phyloP scores from a whole-genome alignment of 805 yeast species.

The Saccharomycopsis selenospora region DNA sequence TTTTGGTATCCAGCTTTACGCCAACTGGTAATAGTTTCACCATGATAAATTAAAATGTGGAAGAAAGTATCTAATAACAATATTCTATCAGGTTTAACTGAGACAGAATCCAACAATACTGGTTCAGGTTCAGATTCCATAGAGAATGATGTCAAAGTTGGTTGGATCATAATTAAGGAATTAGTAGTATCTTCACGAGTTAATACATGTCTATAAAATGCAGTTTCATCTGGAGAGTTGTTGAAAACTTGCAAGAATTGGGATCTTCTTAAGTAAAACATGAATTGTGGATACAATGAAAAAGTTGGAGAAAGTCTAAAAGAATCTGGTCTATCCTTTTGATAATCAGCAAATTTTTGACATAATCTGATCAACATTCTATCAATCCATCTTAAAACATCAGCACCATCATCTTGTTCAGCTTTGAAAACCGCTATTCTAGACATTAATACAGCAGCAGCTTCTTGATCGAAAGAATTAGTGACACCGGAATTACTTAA shows the following conservation, averaged over 20 bases:
- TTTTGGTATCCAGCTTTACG: conserved; percentile 57
- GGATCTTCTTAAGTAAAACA: conserved; percentile 61
- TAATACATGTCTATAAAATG: conserved; percentile 55
- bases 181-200: conserved; percentile 54
- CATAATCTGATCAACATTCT: conserved; percentile 40
- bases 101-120: conserved; percentile 55
- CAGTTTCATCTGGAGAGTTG: conserved; percentile 67
- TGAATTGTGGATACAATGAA: conserved; percentile 56
- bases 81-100: conserved; percentile 50
- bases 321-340: conserved; percentile 39
- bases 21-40: conserved; percentile 63
- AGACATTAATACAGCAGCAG: conserved; percentile 55
- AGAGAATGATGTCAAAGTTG: conserved; percentile 48
- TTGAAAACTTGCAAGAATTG: conserved; percentile 60
- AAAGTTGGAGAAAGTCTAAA: conserved; percentile 43
- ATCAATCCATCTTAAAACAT: conserved; percentile 45
- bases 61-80: conserved; percentile 60
- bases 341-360: conserved; percentile 41
- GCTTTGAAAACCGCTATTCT: conserved; percentile 44
- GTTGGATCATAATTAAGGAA: conserved; percentile 62
- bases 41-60: conserved; percentile 61
- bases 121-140: conserved; percentile 53
- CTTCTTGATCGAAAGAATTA: conserved; percentile 58
- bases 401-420: conserved; percentile 31
- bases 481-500: conserved; percentile 37